Percentiles rank a stretch among this genome's conserved stretches.
Conservation (phyloP, 192 early-diverging fungal species). For the Backusella parvicylindrica region DNA sequence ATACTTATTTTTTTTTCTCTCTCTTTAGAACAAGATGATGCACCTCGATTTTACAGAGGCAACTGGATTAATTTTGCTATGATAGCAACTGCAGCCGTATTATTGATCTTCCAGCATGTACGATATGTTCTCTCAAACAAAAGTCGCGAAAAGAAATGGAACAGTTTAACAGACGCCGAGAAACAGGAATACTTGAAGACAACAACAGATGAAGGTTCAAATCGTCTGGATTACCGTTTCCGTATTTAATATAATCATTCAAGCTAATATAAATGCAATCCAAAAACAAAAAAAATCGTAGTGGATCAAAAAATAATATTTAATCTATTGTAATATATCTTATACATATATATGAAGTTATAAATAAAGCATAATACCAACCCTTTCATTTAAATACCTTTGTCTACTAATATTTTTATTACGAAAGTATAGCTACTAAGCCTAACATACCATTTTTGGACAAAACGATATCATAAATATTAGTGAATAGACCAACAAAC, state of each 20-base stretch:
- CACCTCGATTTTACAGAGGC: conserved; percentile 14
- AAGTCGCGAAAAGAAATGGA: conserved; percentile 45
- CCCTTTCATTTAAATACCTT: not conserved
- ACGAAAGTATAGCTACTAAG: not conserved
- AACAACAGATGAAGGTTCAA: conserved; percentile 48
- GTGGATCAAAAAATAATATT: not conserved
- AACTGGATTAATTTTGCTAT: conserved; percentile 20
- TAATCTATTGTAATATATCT: not conserved
- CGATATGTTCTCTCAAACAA: conserved; percentile 45
- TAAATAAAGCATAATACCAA: not conserved
- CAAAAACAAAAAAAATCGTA: not conserved
- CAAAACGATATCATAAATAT: too few relatives aligned
- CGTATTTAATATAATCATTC: conserved; percentile 12
- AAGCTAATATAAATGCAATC: not conserved
- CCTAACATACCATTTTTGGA: too few relatives aligned
- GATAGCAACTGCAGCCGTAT: not conserved
- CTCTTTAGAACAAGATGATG: conserved; percentile 9
- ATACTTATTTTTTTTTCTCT: not conserved
- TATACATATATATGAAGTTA: not conserved
- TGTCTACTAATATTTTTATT: not conserved
- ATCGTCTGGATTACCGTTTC: conserved; percentile 53
- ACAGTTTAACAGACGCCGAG: conserved; percentile 43
- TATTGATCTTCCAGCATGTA: conserved; percentile 39
- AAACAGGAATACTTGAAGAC: conserved; percentile 49
- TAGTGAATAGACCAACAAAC: too few relatives aligned